Evolutionary conservation across 768 basidiomycete species (phyloP).

Genomic region (Trametes cingulata): DNA sequence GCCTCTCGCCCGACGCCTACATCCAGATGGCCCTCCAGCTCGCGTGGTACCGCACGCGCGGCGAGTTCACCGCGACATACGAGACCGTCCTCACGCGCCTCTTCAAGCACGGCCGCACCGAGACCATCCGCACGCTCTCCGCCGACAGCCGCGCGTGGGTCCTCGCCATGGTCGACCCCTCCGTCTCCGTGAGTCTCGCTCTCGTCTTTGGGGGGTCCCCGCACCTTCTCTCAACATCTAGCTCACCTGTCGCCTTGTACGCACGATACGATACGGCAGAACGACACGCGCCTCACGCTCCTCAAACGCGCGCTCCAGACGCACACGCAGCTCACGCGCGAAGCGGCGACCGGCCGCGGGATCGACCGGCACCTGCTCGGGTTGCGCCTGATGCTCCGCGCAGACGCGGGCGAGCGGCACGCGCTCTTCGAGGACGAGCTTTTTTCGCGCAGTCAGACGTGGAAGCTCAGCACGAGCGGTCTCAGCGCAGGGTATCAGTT

Average conservation of each 20-base stretch:
- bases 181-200: conserved; percentile 43
- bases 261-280: conserved; percentile 4
- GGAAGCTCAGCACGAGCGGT: conserved; percentile 91
- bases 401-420: conserved; percentile 54
- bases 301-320: conserved; percentile 68
- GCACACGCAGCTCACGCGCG: conserved; percentile 72
- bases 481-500: conserved; percentile 85
- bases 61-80: conserved; percentile 83
- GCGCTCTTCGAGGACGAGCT: conserved; percentile 76
- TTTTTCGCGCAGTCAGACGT: conserved; percentile 72
- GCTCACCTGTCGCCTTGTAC: not conserved
- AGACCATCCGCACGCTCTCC: conserved; percentile 80
- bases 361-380: conserved; percentile 93
- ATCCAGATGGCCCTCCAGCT: conserved; percentile 91
- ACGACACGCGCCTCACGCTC: conserved; percentile 43
- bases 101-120: conserved; percentile 86
- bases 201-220: not conserved
- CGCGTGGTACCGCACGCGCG: conserved; percentile 82
- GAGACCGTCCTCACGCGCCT: conserved; percentile 89
- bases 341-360: conserved; percentile 79
- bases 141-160: conserved; percentile 77
- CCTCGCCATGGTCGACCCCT: conserved; percentile 65
- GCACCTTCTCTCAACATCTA: not conserved
- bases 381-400: conserved; percentile 62
- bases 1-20: conserved; percentile 75